Conservation (phyloP, 192 early-diverging fungal species). For the Paraglomus brasilianum region DNA sequence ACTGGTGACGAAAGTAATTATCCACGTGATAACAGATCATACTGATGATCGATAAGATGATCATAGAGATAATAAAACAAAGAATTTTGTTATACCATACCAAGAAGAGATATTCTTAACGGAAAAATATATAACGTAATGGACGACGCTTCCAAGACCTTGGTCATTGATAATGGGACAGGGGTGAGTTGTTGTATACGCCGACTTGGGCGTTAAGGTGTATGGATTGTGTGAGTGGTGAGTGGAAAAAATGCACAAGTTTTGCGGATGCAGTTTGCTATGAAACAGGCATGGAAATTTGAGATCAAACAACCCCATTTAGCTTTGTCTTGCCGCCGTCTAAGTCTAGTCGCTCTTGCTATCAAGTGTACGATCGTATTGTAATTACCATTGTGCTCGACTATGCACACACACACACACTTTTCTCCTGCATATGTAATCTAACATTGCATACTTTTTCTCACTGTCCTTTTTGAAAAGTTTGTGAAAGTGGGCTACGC, state of each 20-base stretch:
- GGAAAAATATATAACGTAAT: no score
- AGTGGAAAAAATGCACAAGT: not conserved
- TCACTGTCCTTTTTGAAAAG: slow-evolving; percentile 37
- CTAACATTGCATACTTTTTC: not conserved
- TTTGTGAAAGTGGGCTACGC: slow-evolving; percentile 98
- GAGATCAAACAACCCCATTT: not conserved
- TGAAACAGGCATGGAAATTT: not conserved
- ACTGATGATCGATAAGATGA: no score
- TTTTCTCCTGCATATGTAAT: slow-evolving; percentile 7
- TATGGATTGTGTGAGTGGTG: no score
- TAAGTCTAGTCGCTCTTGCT: not conserved
- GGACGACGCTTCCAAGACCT: slow-evolving; percentile 59
- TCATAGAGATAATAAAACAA: no score
- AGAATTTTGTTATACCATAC: no score
- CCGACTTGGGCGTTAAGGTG: no score
- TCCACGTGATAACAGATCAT: no score
- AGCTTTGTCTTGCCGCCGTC: no score
- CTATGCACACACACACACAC: not conserved
- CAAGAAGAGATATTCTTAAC: no score
- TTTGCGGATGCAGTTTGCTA: not conserved
- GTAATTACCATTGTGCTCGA: not conserved
- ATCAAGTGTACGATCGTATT: not conserved
- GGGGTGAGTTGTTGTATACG: slow-evolving; percentile 48
- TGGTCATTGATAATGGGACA: slow-evolving; percentile 85
- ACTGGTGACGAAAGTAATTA: no score